Conservation (phyloP, 768 basidiomycete genomes). For the Boletus pseudopeckii region DNA sequence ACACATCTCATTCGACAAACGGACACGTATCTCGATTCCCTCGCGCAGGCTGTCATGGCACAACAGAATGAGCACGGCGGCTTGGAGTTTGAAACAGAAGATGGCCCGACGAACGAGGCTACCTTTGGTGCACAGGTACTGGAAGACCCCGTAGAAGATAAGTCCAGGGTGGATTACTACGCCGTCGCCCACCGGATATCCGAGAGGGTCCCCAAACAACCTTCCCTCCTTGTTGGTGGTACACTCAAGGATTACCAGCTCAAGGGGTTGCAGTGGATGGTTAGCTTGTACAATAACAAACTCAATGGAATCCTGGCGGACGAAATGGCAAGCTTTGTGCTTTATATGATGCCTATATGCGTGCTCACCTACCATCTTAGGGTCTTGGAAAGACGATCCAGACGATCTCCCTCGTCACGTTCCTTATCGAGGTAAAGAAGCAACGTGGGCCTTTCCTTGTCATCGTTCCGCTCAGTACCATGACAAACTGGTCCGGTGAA, state of each 20-base stretch:
- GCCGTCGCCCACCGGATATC: slow-evolving; percentile 90
- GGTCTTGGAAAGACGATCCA: slow-evolving; percentile 96
- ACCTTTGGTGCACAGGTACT: slow-evolving; percentile 84
- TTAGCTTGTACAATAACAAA: slow-evolving; percentile 93
- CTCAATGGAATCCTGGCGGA: slow-evolving; percentile 94
- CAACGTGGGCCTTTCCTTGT: slow-evolving; percentile 95
- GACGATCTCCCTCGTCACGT: slow-evolving; percentile 91
- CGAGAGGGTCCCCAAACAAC: slow-evolving; percentile 79
- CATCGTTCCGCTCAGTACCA: slow-evolving; percentile 91
- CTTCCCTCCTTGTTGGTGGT: slow-evolving; percentile 74
- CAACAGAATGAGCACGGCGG: slow-evolving; percentile 76
- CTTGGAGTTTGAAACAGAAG: slow-evolving; percentile 55
- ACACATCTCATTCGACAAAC: slow-evolving; percentile 94
- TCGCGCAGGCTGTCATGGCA: slow-evolving; percentile 88
- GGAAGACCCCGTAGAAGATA: slow-evolving; percentile 46
- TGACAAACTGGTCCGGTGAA: slow-evolving; percentile 97
- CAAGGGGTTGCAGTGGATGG: slow-evolving; percentile 98
- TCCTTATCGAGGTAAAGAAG: slow-evolving; percentile 87
- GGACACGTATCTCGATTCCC: slow-evolving; percentile 89
- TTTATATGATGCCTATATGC: slow-evolving; percentile 1
- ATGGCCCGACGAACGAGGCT: slow-evolving; percentile 76
- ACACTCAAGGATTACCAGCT: slow-evolving; percentile 93
- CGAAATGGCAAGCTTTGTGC: slow-evolving; percentile 64
- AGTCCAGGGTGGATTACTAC: slow-evolving; percentile 90
- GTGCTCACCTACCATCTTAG: slow-evolving; percentile 35